A percentile compares a stretch with the other conserved stretches of the same genome.
These are phyloP conservation scores for Pseudocercospora pini-densiflorae DNA, from an alignment of 2,329 filamentous ascomycete genomes.

Conservation along the genomic window DNA sequence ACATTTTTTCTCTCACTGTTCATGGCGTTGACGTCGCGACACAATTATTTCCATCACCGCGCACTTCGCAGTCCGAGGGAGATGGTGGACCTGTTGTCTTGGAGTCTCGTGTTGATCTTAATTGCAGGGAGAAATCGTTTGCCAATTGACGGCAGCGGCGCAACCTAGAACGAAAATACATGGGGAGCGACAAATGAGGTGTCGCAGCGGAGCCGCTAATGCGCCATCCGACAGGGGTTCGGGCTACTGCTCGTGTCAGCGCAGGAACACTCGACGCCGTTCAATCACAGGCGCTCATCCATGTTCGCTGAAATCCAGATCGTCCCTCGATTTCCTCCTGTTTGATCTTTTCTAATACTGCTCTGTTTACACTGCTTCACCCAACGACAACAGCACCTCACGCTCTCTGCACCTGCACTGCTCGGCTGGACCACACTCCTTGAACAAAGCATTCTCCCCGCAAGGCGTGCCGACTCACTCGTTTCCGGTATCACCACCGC, in stretches of 20 bases:
- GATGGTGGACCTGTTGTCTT: neutral
- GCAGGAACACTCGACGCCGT: neutral
- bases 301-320: neutral
- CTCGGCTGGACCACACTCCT: conserved; percentile 17
- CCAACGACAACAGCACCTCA: neutral
- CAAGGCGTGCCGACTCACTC: conserved; percentile 6
- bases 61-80: neutral
- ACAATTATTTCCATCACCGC: neutral
- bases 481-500: conserved; percentile 7
- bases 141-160: neutral
- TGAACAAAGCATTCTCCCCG: conserved; percentile 3
- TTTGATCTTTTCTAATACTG: neutral
- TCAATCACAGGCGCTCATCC: neutral
- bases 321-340: neutral
- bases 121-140: neutral
- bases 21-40: neutral
- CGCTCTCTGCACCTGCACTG: neutral
- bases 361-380: neutral
- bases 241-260: neutral
- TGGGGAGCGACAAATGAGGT: neutral
- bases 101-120: neutral
- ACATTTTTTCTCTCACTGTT: neutral
- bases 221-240: neutral
- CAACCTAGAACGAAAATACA: neutral
- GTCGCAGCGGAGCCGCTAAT: neutral